Base-by-base conservation (phyloP, 1,284 basidiomycete species). In the Malassezia obtusa region DNA sequence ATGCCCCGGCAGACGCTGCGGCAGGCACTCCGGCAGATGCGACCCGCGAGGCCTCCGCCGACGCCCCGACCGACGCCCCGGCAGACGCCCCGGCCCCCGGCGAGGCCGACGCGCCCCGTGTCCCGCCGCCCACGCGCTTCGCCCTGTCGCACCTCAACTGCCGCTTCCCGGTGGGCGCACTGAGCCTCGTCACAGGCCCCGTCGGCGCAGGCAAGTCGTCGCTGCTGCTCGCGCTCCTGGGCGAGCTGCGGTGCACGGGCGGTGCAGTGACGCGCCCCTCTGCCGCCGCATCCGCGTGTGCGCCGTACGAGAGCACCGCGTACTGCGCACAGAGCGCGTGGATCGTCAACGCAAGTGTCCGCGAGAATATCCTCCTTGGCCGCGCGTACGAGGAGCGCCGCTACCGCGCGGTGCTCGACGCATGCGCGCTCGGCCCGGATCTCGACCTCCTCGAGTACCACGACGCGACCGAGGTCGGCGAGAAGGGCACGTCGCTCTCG, bases 391-490 rank as follows among this genome's bases (percentile, higher is more conserved):
- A 64, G 33, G 54, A 57, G 17, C 47, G 39, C 3, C 58, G 60
- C n/a, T 64, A 59, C 49, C 41, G 53, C 25, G 41, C 38, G 12
- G 56, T 59, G n/a, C 17, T 60, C 10, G 10, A 28, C 1, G 60
- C 62, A 5, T 60, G 58, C 37, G 58, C 55, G 1, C 49, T 64
- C 1, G 43, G 32, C 1, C 21, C 51, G 9, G 62, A 64, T 30
- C 44, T 64, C 35, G 49, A 44, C n/a, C 51, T 51, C 11, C 53
- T 59, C 24, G 59, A 55, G 74, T 90, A 94, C 68, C 89, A 89
- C 3, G 92, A 96, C 65, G 82, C 87, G 68, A 87, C 89, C 0
- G 87, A 91, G 73, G 89, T 90, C 52, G 88, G 87, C 24, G 88
- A 90, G 76, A 83, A 84, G 73, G 71, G 73, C 9, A 62, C 60